Percentiles rank a stretch among this genome's conserved stretches.
phyloP scores from a whole-genome alignment of 2,329 filamentous ascomycete genomes.

The Arthroderma sp. region DNA sequence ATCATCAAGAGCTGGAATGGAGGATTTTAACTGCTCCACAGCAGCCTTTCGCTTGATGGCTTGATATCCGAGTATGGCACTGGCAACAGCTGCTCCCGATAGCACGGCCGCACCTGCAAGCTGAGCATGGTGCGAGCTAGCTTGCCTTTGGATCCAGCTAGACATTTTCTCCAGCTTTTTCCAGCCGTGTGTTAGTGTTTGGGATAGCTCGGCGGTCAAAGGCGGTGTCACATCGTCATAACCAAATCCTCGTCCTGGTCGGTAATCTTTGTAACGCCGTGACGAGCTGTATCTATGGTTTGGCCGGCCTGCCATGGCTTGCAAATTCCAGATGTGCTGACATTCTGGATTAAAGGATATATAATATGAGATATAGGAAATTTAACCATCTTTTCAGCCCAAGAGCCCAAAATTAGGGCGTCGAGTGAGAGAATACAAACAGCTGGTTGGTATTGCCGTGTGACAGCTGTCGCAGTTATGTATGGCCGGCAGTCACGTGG shows the following conservation, averaged over 20 bases:
- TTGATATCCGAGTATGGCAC: slow-evolving; percentile 45
- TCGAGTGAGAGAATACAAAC: no score
- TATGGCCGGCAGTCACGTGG: no score
- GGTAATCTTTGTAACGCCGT: slow-evolving; percentile 3
- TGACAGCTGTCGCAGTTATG: no score
- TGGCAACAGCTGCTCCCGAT: slow-evolving; percentile 31
- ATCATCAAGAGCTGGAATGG: slow-evolving; percentile 42
- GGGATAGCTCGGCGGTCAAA: background rate
- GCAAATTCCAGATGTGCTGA: background rate
- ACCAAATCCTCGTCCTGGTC: background rate
- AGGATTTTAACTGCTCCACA: slow-evolving; percentile 46
- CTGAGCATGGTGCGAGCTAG: slow-evolving; percentile 28
- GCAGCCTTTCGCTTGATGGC: slow-evolving; percentile 41
- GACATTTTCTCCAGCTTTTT: slow-evolving; percentile 21
- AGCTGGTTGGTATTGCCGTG: no score
- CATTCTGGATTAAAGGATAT: background rate
- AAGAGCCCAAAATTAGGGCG: no score
- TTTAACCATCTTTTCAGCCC: no score
- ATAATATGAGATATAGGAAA: no score
- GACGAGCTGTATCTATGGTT: slow-evolving; percentile 1
- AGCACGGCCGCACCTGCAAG: slow-evolving; percentile 31
- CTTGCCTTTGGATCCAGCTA: slow-evolving; percentile 32
- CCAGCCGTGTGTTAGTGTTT: background rate
- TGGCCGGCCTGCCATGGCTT: background rate
- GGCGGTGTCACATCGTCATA: slow-evolving; percentile 1